A percentile compares a stretch with the other conserved stretches of the same genome.
These are phyloP conservation scores for Arctium lappa DNA, from an alignment of 129 eudicot genomes.

Conservation along the genomic window DNA sequence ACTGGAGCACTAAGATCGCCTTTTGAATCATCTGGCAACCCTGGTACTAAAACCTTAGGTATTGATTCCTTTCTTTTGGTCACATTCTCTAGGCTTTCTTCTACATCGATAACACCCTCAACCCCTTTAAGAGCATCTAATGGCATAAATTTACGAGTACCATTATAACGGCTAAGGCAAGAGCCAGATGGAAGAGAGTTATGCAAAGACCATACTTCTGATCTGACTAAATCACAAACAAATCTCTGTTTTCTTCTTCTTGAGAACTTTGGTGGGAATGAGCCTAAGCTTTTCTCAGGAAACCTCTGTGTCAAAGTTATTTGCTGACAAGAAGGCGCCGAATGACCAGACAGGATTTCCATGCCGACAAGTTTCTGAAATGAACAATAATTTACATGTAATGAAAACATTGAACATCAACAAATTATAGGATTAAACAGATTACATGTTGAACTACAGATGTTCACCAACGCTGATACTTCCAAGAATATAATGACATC, in stretches of 20 bases:
- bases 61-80: conserved; percentile 32
- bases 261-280: conserved; percentile 28
- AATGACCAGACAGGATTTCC: conserved; percentile 62
- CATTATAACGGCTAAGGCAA: conserved; percentile 10
- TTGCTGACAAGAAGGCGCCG: conserved; percentile 23
- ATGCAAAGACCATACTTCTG: conserved; percentile 22
- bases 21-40: conserved; percentile 60
- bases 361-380: conserved; percentile 42
- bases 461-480: neutral
- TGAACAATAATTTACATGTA: conserved; percentile 4
- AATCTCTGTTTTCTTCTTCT: conserved; percentile 22
- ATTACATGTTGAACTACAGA: neutral
- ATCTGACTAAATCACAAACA: conserved; percentile 16
- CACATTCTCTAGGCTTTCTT: conserved; percentile 30
- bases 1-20: conserved; percentile 54
- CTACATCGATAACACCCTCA: conserved; percentile 48
- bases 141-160: conserved; percentile 6
- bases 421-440: neutral
- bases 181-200: conserved; percentile 12
- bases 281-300: conserved; percentile 24
- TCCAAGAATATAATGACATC: neutral
- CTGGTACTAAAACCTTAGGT: conserved; percentile 66
- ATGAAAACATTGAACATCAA: neutral
- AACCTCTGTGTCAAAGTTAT: conserved; percentile 24
- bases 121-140: conserved; percentile 29